Evolutionary conservation across 2,329 filamentous ascomycete species (phyloP), one percentile per base, ranked within the genome.

Genomic region (Fusarium multiceps): DNA sequence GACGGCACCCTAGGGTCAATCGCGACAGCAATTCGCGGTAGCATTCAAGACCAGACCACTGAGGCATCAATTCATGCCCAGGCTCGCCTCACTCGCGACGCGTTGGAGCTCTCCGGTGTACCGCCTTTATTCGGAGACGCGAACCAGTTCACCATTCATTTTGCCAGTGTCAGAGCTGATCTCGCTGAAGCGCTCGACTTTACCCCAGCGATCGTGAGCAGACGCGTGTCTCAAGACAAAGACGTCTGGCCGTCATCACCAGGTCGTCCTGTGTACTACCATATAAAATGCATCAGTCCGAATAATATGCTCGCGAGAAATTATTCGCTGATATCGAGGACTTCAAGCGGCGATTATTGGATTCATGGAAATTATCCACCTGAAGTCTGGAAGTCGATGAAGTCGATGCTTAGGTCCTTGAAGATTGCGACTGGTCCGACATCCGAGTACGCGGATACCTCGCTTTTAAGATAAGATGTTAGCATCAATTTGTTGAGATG

Each of bases 231-330:
- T 25, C 13, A 13, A 1, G 14, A 4, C 6, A 46, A 13, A 10
- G 6, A 11, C 1, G 8, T 11, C 5, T 45, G 21, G n/a, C 2
- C 13, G 16, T 12, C 27, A 1, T n/a, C 27, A 8, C 21, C 20
- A 11, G 48, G 63, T 1, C 54, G 23, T 27, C 63, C 59, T n/a
- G 42, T 66, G 6, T 66, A 66, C 34, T 66, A 64, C 18, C 63
- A 66, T 0, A 20, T 47, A 7, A 27, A 43, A 9, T 50, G 59
- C 1, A 28, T 64, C 6, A 66, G 63, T 2, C 48, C 63, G 4
- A 64, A 42, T 8, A 64, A 66, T 6, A 37, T 59, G 21, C 43
- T 66, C 1, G 59, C 41, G 4, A 64, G 63, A 4, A 66, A 66
- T 21, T 14, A 34, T 1, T 46, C 59, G 0, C 13, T 64, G 0